Base-by-base conservation (phyloP, 1,284 basidiomycete genomes). In the Porphyrellus sp. region DNA sequence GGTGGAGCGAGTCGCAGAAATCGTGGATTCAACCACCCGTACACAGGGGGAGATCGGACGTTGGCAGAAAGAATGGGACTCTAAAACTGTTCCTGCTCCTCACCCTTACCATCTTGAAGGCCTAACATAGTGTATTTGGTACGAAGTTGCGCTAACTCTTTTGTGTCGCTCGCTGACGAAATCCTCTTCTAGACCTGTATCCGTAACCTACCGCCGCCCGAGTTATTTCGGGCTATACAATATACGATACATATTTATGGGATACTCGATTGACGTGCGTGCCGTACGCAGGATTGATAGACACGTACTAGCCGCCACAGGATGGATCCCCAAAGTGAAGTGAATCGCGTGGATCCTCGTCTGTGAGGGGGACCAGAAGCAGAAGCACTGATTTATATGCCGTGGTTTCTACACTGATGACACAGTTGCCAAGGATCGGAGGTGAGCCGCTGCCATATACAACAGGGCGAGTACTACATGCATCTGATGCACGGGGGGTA, bases 51-150 rank as follows among this genome's bases (percentile, higher is more conserved):
- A 46, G 85, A 86, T 75, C 86, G 86, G 81, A 86, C 86, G 76
- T 83, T 89, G 75, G 84, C 84, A 69, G 83, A 89, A 70, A 75
- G 86, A 63, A 79, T 89, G 82, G 87, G 85, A 70, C 74, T 87
- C 38, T 85, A 71, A 79, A 31, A 42, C 47, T 63, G 18, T 37
- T 55, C 50, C 51, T 49, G 52, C 40, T 54, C 47, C 55, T 56
- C 35, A 50, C 39, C 46, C 55, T 55, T 67, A 24, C 51, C 12
- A 58, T 63, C 48, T 58, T 63, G 55, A 47, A 54, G 57, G 37
- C 33, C 28, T 44, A 39, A 56, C 25, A 59, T 73, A 72, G 63
- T 76, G 69, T 76, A 78, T 70, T 73, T 70, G 77, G 77, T 78
- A 64, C 67, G 77, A 63, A 33, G 18, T 42, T 25, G 9, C 13